These are phyloP conservation scores for Pestalotiopsis sp. DNA, from an alignment of 2,329 filamentous ascomycete species.

Conservation along the genomic window DNA sequence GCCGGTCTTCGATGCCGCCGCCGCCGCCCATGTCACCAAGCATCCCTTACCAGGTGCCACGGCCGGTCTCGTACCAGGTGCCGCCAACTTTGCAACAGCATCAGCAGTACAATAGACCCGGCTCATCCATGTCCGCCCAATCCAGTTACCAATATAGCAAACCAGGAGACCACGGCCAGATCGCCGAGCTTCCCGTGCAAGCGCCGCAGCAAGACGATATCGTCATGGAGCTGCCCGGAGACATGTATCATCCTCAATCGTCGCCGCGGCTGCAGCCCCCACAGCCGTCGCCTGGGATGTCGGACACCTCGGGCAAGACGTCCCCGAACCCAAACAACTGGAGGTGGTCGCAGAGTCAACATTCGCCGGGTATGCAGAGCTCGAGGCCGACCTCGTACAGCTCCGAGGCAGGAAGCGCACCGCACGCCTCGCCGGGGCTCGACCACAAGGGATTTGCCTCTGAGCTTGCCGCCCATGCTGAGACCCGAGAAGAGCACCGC, in stretches of 20 bases:
- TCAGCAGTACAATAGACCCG: slow-evolving; percentile 32
- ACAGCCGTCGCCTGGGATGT: slow-evolving; percentile 32
- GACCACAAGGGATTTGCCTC: slow-evolving; percentile 44
- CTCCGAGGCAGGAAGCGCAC: slow-evolving; percentile 33
- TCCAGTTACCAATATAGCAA: slow-evolving; percentile 22
- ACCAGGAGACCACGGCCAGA: slow-evolving; percentile 24
- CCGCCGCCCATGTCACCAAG: slow-evolving; percentile 34
- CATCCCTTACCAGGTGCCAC: slow-evolving; percentile 42
- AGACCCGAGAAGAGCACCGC: slow-evolving; percentile 48
- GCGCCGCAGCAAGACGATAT: slow-evolving; percentile 4
- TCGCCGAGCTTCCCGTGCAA: slow-evolving; percentile 44
- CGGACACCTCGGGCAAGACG: slow-evolving; percentile 25
- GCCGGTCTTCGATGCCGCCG: slow-evolving; percentile 14
- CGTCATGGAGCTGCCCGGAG: slow-evolving; percentile 47
- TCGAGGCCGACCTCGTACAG: slow-evolving; percentile 40
- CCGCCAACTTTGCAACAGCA: slow-evolving; percentile 22
- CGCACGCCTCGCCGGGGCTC: slow-evolving; percentile 40
- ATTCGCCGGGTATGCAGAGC: slow-evolving; percentile 28
- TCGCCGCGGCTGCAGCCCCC: slow-evolving; percentile 30
- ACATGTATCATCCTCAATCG: slow-evolving; percentile 46
- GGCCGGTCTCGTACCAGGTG: slow-evolving; percentile 35
- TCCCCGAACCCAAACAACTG: slow-evolving; percentile 35
- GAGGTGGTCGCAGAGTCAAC: slow-evolving; percentile 45
- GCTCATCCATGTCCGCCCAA: slow-evolving; percentile 32
- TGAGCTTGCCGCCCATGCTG: slow-evolving; percentile 49